These are phyloP conservation scores for Helotiales sp. DNA, from an alignment of 2,329 filamentous ascomycete species.

Conservation along the genomic window DNA sequence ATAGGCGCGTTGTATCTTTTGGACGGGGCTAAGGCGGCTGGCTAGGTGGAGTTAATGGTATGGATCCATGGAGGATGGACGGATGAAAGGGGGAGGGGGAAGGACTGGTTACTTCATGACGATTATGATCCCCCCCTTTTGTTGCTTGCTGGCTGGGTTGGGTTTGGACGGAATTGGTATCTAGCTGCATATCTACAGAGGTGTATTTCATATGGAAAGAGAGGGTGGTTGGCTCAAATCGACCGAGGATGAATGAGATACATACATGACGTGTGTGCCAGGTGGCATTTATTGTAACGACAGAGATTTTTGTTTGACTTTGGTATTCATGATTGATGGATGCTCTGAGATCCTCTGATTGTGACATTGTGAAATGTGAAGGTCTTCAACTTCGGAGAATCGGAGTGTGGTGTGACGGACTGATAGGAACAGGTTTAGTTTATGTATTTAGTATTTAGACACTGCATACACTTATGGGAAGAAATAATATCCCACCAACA, in stretches of 20 bases:
- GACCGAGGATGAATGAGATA: neutral
- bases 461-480: no score
- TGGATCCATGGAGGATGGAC: slow-evolving; percentile 2
- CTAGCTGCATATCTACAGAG: neutral
- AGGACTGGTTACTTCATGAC: neutral
- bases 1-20: no score
- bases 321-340: neutral
- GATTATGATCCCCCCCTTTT: slow-evolving; percentile 26
- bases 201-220: neutral
- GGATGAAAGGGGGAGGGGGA: neutral
- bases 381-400: no score
- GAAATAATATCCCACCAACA: no score
- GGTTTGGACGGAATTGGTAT: neutral
- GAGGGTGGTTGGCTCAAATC: no score
- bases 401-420: no score
- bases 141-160: neutral
- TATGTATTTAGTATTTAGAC: no score
- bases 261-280: neutral
- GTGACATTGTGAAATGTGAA: no score
- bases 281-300: neutral
- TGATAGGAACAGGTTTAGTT: no score
- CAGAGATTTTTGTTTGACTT: neutral
- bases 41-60: neutral
- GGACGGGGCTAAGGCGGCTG: neutral
- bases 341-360: no score